Percentiles rank a stretch among this genome's conserved stretches.
Evolutionary conservation across 805 yeast genomes (phyloP).

Genomic region (Naumovozyma baii): DNA sequence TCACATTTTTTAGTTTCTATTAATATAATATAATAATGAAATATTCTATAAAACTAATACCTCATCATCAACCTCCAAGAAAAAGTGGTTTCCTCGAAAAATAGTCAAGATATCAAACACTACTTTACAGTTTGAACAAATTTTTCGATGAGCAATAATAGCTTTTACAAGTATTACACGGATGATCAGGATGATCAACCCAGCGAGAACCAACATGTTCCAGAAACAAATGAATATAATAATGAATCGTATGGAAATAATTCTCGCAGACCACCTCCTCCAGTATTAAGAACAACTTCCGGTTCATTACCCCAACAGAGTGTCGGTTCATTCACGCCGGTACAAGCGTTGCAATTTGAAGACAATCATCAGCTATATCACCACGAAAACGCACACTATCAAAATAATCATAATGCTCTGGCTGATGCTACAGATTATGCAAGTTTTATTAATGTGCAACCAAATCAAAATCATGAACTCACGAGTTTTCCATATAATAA

Average conservation of each 20-base stretch:
- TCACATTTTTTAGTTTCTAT: not conserved
- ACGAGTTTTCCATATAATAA: slow-evolving; percentile 11
- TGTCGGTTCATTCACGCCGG: slow-evolving; percentile 2
- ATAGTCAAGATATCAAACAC: too few relatives aligned
- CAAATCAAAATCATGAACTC: slow-evolving; percentile 9
- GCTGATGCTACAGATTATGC: slow-evolving; percentile 5
- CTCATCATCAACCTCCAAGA: too few relatives aligned
- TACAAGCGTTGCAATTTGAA: slow-evolving; percentile 4
- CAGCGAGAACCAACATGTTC: too few relatives aligned
- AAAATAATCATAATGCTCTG: too few relatives aligned
- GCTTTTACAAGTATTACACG: not conserved
- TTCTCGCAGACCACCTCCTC: not conserved
- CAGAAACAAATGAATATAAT: too few relatives aligned
- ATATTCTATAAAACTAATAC: too few relatives aligned
- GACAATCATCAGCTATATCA: not conserved
- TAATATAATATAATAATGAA: too few relatives aligned
- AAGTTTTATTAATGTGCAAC: slow-evolving; percentile 14
- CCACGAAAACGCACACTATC: too few relatives aligned
- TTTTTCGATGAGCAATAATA: not conserved
- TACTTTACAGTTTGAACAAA: too few relatives aligned
- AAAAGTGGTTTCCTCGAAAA: too few relatives aligned
- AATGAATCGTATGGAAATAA: not conserved
- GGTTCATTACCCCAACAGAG: not conserved
- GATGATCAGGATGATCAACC: not conserved
- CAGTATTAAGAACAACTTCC: too few relatives aligned